These are phyloP conservation scores for Stereum hirsutum DNA, from an alignment of 1,284 basidiomycete genomes.

Conservation along the genomic window DNA sequence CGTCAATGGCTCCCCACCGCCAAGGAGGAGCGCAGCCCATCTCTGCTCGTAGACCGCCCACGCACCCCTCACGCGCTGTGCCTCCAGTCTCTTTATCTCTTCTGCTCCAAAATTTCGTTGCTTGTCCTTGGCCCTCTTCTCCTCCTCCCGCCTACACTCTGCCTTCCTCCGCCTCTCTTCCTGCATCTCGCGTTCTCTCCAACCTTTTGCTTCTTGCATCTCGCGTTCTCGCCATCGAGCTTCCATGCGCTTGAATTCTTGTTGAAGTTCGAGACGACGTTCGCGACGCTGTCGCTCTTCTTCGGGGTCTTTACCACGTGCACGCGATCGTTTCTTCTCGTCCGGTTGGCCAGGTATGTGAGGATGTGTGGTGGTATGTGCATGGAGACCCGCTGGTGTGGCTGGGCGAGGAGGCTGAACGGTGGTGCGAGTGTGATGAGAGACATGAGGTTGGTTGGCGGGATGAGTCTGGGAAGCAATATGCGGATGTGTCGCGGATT, in stretches of 20 bases:
- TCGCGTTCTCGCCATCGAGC: constrained; percentile 19
- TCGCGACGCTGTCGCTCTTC: constrained; percentile 27
- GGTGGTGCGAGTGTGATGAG: too few species aligned
- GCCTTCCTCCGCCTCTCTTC: constrained; percentile 20
- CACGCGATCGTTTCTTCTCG: constrained; percentile 31
- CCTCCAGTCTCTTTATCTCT: constrained; percentile 25
- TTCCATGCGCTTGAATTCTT: constrained; percentile 22
- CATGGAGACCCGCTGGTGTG: not conserved
- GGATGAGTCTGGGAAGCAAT: too few species aligned
- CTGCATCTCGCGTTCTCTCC: constrained; percentile 24
- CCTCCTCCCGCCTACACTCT: constrained; percentile 12
- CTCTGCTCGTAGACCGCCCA: constrained; percentile 54
- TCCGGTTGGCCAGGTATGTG: constrained; percentile 27
- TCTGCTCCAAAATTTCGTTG: too few species aligned
- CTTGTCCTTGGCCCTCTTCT: constrained; percentile 19
- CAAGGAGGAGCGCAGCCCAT: constrained; percentile 42
- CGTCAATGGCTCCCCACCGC: constrained; percentile 33
- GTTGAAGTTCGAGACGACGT: constrained; percentile 17
- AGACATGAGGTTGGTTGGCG: too few species aligned
- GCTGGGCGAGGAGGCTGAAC: not conserved
- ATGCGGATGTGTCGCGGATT: too few species aligned
- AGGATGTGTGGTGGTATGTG: not conserved
- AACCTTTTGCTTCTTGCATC: too few species aligned
- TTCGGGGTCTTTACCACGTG: too few species aligned
- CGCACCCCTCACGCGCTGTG: constrained; percentile 26